Evolutionary conservation across 1,284 basidiomycete species (phyloP), one percentile per base, ranked within the genome.

Genomic region (Pascua guehoae): DNA sequence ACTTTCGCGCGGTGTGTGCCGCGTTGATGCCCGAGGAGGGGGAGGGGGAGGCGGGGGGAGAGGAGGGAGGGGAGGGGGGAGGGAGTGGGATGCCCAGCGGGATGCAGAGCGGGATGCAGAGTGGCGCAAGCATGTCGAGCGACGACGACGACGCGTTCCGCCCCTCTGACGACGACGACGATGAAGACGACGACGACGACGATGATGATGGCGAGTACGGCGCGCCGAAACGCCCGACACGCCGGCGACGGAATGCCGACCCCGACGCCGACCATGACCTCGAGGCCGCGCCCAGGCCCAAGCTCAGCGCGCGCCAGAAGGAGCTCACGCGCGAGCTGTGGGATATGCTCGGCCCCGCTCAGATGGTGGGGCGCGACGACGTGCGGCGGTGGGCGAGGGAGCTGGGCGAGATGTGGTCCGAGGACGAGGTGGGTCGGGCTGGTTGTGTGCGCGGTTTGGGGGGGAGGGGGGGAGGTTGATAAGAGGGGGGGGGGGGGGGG

Each of bases 401-500:
- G 37, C 44, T 78, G 57, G 74, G 74, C 1, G 75, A 78, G 63
- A 73, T 71, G 66, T 77, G 73, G 73, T 70, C 64, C 1, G 71
- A 75, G 11, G 72, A 72, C 8, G 75, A 77, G 68, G 76, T 77
- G 57, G 54, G 74, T 66, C 1, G 15, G 17, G 14, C 14, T 18
- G 49, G 44, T 4, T 38, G 15, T 16, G 32, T 41, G 4, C 24
- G 24, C 24, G 24, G 24, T 32, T 32, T 7, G 24, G 3, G 24
- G 24, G 24, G 4, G 24, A 3, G 24, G 24, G 24, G 24, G 24
- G 24, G 24, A 32, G 24, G 24, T 32, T 32, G 24, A 7, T 32
- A 7, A 32, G 24, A 7, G 24, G 24, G 24, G 24, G 7, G 24
- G 24, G n/a, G n/a, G n/a, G n/a, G n/a, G n/a, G n/a, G n/a, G n/a